Conservation (phyloP, 192 early-diverging fungal species). For the Linnemannia zychae region DNA sequence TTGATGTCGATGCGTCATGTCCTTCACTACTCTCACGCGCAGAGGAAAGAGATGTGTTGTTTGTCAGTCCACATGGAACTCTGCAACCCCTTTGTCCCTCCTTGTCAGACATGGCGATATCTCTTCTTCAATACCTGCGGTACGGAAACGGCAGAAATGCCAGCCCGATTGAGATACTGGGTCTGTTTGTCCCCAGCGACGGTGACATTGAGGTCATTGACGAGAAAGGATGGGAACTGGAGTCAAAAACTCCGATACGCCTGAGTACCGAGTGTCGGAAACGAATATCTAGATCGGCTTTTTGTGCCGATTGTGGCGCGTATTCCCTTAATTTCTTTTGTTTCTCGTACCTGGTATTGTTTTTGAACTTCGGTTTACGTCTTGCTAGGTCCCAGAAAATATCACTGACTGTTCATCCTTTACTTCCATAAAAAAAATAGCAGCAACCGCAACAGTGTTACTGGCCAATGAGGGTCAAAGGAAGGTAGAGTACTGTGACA, state of each 20-base stretch:
- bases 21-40: no score
- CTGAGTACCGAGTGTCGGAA: constrained; percentile 49
- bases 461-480: no score
- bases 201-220: constrained; percentile 54
- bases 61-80: no score
- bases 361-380: no score
- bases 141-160: constrained; percentile 37
- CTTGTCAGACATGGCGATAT: no score
- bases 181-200: constrained; percentile 25
- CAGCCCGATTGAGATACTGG: constrained; percentile 18
- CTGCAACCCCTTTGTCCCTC: no score
- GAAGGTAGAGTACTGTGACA: no score
- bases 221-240: constrained; percentile 11
- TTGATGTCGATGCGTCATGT: no score
- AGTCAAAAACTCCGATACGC: constrained; percentile 10
- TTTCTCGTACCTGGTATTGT: neutral
- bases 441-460: neutral
- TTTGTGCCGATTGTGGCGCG: constrained; percentile 36
- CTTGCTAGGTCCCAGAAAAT: no score
- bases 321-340: constrained; percentile 23
- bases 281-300: constrained; percentile 45
- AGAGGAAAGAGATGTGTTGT: no score
- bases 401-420: no score
- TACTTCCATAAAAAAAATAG: no score
- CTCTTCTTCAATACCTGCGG: constrained; percentile 17